Conservation (phyloP, 2,329 filamentous ascomycete genomes). For the Graphiopsis chlorocephala region DNA sequence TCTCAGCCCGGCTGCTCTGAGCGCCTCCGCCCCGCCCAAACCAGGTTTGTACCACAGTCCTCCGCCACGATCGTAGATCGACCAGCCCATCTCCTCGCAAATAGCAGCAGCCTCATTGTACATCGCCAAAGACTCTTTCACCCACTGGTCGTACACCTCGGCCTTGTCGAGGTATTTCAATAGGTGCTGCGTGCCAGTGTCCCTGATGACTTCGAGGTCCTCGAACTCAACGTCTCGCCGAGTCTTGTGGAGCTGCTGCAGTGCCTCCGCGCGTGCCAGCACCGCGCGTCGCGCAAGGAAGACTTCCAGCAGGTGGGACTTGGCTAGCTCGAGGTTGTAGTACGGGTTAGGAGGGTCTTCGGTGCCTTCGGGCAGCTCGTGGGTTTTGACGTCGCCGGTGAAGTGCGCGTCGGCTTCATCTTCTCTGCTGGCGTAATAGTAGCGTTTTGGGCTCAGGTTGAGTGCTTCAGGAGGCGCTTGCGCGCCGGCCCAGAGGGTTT, state of each 20-base stretch:
- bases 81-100: constrained; percentile 29
- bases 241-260: background rate
- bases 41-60: background rate
- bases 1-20: background rate
- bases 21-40: background rate
- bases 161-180: constrained; percentile 24
- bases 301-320: constrained; percentile 24
- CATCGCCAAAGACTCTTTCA: constrained; percentile 24
- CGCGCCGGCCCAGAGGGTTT: constrained; percentile 26
- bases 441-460: constrained; percentile 24
- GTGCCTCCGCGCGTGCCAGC: background rate
- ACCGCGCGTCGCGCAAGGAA: constrained; percentile 23
- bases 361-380: constrained; percentile 11
- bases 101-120: constrained; percentile 27
- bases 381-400: background rate
- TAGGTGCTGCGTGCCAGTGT: background rate
- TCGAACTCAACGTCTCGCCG: constrained; percentile 16
- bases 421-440: constrained; percentile 25
- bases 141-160: constrained; percentile 29
- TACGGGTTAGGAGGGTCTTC: constrained; percentile 23
- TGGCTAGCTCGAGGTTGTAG: constrained; percentile 24
- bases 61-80: background rate
- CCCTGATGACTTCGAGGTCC: background rate
- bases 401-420: constrained; percentile 21
- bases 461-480: constrained; percentile 26